These are phyloP conservation scores for Podila verticillata DNA, from an alignment of 192 early-diverging fungal species.

Conservation along the genomic window DNA sequence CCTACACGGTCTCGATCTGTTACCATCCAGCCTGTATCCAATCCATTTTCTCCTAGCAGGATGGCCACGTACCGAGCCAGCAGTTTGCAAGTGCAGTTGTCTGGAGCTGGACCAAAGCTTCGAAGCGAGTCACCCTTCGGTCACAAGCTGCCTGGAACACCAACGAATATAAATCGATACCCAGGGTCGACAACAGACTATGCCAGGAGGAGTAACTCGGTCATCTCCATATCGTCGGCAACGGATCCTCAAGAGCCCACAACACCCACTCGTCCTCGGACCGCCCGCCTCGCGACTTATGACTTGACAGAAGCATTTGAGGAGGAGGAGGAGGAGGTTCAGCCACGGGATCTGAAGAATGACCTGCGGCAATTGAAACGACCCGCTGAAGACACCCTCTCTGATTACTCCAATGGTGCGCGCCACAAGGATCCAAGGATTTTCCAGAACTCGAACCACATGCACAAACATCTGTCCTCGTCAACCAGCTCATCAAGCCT, in stretches of 20 bases:
- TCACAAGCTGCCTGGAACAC: slow-evolving; percentile 5
- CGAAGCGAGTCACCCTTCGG: background rate
- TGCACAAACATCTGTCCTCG: background rate
- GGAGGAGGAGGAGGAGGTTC: background rate
- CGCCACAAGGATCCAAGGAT: slow-evolving; percentile 4
- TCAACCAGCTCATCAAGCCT: background rate
- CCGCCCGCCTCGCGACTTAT: background rate
- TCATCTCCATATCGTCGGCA: slow-evolving; percentile 39
- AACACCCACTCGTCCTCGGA: slow-evolving; percentile 4
- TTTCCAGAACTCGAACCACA: slow-evolving; percentile 8
- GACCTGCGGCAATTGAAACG: slow-evolving; percentile 18
- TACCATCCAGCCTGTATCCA: background rate
- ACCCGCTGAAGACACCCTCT: slow-evolving; percentile 2
- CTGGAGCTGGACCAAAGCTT: slow-evolving; percentile 9
- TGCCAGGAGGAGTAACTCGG: slow-evolving; percentile 24
- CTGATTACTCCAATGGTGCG: slow-evolving; percentile 13
- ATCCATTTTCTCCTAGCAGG: background rate
- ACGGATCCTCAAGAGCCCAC: slow-evolving; percentile 15
- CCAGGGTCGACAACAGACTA: background rate
- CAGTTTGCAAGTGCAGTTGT: slow-evolving; percentile 15
- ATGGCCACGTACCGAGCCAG: background rate
- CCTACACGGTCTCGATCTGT: slow-evolving; percentile 30
- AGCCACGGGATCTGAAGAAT: background rate
- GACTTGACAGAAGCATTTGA: background rate
- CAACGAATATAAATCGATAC: background rate